Evolutionary conservation across 2,329 filamentous ascomycete genomes (phyloP).

Genomic region (Pseudogymnoascus sp.): DNA sequence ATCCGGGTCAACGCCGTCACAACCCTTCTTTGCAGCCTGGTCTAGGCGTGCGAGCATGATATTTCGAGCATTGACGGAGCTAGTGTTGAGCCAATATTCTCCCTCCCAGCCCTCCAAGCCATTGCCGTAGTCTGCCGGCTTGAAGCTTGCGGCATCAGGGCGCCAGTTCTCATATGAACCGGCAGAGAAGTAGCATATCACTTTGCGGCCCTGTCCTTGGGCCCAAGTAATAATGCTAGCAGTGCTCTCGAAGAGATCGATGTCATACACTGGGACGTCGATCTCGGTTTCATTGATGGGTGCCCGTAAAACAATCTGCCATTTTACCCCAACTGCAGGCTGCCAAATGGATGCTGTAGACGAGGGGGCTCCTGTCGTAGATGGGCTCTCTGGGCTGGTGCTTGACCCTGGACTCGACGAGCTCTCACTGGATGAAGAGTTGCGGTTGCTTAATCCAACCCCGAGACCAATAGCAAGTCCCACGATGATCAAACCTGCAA

Average conservation of each 20-base stretch:
- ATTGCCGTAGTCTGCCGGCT: slow-evolving; percentile 47
- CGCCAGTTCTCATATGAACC: slow-evolving; percentile 59
- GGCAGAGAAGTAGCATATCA: slow-evolving; percentile 68
- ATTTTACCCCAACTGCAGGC: slow-evolving; percentile 44
- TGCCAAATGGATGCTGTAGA: slow-evolving; percentile 37
- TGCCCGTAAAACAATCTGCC: slow-evolving; percentile 53
- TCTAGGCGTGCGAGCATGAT: slow-evolving; percentile 58
- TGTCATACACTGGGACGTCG: slow-evolving; percentile 34
- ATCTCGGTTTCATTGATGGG: slow-evolving; percentile 26
- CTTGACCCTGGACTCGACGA: background rate
- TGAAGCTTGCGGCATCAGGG: slow-evolving; percentile 48
- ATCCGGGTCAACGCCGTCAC: slow-evolving; percentile 62
- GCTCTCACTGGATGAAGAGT: background rate
- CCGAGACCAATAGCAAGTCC: background rate
- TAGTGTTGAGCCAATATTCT: slow-evolving; percentile 59
- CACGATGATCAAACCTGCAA: background rate
- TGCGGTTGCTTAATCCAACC: background rate
- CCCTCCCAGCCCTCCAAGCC: slow-evolving; percentile 55
- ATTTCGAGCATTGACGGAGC: slow-evolving; percentile 47
- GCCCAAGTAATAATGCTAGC: slow-evolving; percentile 37
- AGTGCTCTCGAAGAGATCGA: slow-evolving; percentile 49
- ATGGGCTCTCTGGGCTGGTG: background rate
- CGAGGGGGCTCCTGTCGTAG: background rate
- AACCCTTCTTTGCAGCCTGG: slow-evolving; percentile 52
- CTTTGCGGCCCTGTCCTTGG: slow-evolving; percentile 44